phyloP scores from a whole-genome alignment of 331 rosid species.

The Cydonia oblonga region DNA sequence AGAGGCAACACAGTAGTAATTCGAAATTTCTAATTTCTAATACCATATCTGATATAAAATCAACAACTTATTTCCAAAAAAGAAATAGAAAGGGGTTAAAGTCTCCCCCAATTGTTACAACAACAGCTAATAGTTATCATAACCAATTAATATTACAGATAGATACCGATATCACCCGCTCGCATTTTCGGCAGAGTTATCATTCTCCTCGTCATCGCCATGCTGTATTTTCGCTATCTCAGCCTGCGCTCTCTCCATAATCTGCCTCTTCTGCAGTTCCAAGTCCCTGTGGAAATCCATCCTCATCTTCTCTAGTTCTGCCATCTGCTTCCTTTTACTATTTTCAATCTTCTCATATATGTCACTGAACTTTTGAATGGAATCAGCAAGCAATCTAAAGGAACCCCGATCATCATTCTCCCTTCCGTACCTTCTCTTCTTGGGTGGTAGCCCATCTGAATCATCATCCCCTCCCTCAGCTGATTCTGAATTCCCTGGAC shows the following conservation, averaged over 20 bases:
- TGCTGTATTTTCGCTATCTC: slow-evolving; percentile 51
- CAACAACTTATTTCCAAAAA: slow-evolving; percentile 27
- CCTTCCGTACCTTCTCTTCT: slow-evolving; percentile 39
- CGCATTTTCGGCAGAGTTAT: slow-evolving; percentile 38
- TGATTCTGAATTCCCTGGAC: slow-evolving; percentile 55
- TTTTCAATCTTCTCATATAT: slow-evolving; percentile 61
- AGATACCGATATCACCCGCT: slow-evolving; percentile 25
- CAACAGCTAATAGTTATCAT: slow-evolving; percentile 30
- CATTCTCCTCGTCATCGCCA: slow-evolving; percentile 40
- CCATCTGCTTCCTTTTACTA: slow-evolving; percentile 37
- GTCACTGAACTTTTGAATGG: slow-evolving; percentile 49
- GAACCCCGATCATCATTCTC: slow-evolving; percentile 34
- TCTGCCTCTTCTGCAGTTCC: slow-evolving; percentile 57
- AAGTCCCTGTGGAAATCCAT: slow-evolving; percentile 44
- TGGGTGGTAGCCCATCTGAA: slow-evolving; percentile 41
- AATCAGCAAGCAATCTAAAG: slow-evolving; percentile 52
- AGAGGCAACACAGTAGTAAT: background rate
- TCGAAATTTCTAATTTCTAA: slow-evolving; percentile 1
- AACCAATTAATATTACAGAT: slow-evolving; percentile 19
- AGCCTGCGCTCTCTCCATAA: slow-evolving; percentile 46
- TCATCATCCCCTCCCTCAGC: slow-evolving; percentile 32
- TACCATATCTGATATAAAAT: slow-evolving; percentile 20
- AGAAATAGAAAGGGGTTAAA: slow-evolving; percentile 9
- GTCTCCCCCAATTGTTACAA: slow-evolving; percentile 19
- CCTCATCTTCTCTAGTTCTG: slow-evolving; percentile 48